A percentile compares a stretch with the other conserved stretches of the same genome.
Evolutionary conservation across 2,329 filamentous ascomycete genomes (phyloP).

Genomic region (Cladosporium austrohemisphaericum): DNA sequence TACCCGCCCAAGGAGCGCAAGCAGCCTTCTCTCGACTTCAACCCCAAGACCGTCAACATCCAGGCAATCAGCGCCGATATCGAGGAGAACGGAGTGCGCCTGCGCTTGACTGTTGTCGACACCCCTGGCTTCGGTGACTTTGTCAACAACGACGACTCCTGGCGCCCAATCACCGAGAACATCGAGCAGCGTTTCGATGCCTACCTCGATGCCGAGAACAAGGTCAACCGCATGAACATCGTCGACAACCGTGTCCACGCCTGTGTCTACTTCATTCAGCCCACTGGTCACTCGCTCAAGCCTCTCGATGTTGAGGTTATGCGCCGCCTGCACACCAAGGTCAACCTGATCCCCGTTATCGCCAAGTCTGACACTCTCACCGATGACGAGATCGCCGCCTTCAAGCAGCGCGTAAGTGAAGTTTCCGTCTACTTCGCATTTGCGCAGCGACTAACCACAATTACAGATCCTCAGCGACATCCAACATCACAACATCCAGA

Average conservation of each 20-base stretch:
- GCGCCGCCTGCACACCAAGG: slow-evolving; percentile 98
- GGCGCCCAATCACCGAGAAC: slow-evolving; percentile 98
- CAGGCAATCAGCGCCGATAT: slow-evolving; percentile 62
- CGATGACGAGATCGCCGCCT: slow-evolving; percentile 88
- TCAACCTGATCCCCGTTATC: slow-evolving; percentile 98
- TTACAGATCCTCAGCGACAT: slow-evolving; percentile 90
- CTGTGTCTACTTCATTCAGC: slow-evolving; percentile 99
- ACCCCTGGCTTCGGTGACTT: slow-evolving; percentile 98
- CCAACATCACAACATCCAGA: slow-evolving; percentile 94
- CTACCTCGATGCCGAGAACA: slow-evolving; percentile 98
- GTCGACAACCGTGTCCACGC: slow-evolving; percentile 98
- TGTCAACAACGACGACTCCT: slow-evolving; percentile 99
- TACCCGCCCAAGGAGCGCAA: slow-evolving; percentile 99
- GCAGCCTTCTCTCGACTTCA: slow-evolving; percentile 93
- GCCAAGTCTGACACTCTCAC: slow-evolving; percentile 98
- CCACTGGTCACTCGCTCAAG: slow-evolving; percentile 96
- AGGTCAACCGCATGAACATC: slow-evolving; percentile 99
- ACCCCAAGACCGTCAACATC: slow-evolving; percentile 72
- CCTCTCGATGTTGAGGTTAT: slow-evolving; percentile 98
- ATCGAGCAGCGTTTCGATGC: slow-evolving; percentile 99
- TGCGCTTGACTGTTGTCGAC: slow-evolving; percentile 93
- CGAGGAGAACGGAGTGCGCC: slow-evolving; percentile 95
- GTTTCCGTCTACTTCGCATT: not conserved
- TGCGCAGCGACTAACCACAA: slow-evolving; percentile 19
- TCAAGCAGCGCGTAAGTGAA: slow-evolving; percentile 87